Evolutionary conservation across 345 rosid genomes (phyloP).

Genomic region (Turritis glabra): DNA sequence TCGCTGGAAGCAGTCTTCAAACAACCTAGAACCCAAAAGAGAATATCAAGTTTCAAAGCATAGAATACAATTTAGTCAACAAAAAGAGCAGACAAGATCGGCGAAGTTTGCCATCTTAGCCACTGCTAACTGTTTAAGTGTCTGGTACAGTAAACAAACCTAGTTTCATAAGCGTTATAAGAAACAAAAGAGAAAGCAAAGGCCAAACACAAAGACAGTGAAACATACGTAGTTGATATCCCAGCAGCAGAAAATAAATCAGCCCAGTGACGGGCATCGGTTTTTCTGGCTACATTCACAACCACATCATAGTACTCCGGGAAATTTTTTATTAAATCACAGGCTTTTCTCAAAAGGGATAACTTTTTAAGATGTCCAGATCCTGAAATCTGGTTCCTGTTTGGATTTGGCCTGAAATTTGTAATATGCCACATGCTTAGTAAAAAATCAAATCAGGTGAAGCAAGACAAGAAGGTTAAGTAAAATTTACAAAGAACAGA

Average conservation of each 20-base stretch:
- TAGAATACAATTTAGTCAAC: slow-evolving; percentile 2
- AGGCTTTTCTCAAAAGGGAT: slow-evolving; percentile 87
- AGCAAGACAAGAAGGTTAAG: neutral
- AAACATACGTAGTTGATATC: slow-evolving; percentile 89
- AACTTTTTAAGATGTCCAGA: slow-evolving; percentile 40
- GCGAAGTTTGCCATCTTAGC: slow-evolving; percentile 8
- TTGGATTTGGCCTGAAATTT: slow-evolving; percentile 60
- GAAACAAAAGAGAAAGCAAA: slow-evolving; percentile 5
- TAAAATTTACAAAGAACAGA: neutral
- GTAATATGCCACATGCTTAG: slow-evolving; percentile 18
- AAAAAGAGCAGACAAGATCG: neutral
- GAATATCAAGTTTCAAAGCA: slow-evolving; percentile 19
- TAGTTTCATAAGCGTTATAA: neutral
- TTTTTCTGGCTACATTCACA: slow-evolving; percentile 98
- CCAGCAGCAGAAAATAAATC: slow-evolving; percentile 94
- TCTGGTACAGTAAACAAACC: neutral
- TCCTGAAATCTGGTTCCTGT: slow-evolving; percentile 61
- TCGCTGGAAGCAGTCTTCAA: slow-evolving; percentile 96
- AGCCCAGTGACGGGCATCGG: slow-evolving; percentile 99
- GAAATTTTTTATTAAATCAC: slow-evolving; percentile 82
- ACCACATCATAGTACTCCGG: slow-evolving; percentile 93
- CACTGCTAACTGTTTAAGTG: neutral
- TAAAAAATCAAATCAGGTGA: neutral
- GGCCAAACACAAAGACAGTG: slow-evolving; percentile 5
- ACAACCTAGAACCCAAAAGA: slow-evolving; percentile 57